Evolutionary conservation across 768 basidiomycete species (phyloP).

Genomic region (Suillus plorans): DNA sequence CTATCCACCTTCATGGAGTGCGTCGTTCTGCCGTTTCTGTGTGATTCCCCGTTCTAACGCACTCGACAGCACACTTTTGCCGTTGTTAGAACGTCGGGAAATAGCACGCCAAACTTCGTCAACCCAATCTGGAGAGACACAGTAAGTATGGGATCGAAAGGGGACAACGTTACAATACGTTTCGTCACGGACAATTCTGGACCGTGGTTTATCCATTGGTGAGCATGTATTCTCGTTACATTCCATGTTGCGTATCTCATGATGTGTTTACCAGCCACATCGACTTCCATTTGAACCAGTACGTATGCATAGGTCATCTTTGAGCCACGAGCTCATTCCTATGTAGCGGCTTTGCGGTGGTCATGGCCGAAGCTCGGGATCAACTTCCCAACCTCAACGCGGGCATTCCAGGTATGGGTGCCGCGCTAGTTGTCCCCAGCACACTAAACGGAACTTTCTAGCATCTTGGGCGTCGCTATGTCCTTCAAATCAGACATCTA

Average conservation of each 20-base stretch:
- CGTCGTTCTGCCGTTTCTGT: slow-evolving; percentile 10
- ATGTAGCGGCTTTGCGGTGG: slow-evolving; percentile 30
- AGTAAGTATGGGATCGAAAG: slow-evolving; percentile 33
- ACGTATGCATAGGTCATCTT: slow-evolving; percentile 2
- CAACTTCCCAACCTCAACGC: background rate
- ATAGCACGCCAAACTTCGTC: slow-evolving; percentile 32
- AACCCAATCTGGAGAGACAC: slow-evolving; percentile 39
- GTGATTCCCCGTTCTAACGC: background rate
- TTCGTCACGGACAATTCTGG: slow-evolving; percentile 69
- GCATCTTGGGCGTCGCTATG: slow-evolving; percentile 24
- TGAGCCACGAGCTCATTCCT: slow-evolving; percentile 5
- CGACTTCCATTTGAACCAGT: slow-evolving; percentile 31
- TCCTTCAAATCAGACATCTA: background rate
- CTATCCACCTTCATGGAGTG: slow-evolving; percentile 42
- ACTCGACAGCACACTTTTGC: slow-evolving; percentile 35
- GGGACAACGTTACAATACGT: slow-evolving; percentile 50
- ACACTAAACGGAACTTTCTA: slow-evolving; percentile 5
- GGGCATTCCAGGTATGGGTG: slow-evolving; percentile 18
- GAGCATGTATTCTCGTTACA: background rate
- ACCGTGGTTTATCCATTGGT: slow-evolving; percentile 53
- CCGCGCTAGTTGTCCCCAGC: background rate
- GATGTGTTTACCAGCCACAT: slow-evolving; percentile 24
- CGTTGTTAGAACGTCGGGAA: slow-evolving; percentile 36
- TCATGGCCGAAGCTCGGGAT: slow-evolving; percentile 29
- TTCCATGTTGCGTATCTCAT: background rate